These are phyloP conservation scores for Aspergillus unguis DNA, from an alignment of 2,329 filamentous ascomycete genomes.

Conservation along the genomic window DNA sequence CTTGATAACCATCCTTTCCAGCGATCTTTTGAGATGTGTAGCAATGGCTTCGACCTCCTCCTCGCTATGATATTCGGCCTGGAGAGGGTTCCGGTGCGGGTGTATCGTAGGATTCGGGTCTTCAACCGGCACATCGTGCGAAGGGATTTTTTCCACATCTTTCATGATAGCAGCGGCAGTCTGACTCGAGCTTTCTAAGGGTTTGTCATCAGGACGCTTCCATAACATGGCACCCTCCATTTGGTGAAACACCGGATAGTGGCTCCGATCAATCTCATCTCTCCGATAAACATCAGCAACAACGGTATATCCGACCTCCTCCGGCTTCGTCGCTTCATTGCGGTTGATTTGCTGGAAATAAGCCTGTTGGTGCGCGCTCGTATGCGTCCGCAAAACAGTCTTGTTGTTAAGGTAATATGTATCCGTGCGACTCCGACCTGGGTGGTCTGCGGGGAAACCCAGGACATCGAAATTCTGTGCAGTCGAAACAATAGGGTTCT, in stretches of 20 bases:
- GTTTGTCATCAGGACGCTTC: slow-evolving; percentile 57
- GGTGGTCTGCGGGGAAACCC: slow-evolving; percentile 82
- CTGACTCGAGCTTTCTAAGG: slow-evolving; percentile 37
- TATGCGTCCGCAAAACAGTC: slow-evolving; percentile 87
- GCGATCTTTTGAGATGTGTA: slow-evolving; percentile 79
- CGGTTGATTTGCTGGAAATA: slow-evolving; percentile 65
- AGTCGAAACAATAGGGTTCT: slow-evolving; percentile 80
- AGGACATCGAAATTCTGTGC: slow-evolving; percentile 95
- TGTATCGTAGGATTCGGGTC: slow-evolving; percentile 79
- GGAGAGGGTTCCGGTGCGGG: slow-evolving; percentile 76
- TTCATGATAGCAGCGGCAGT: slow-evolving; percentile 61
- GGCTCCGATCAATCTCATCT: slow-evolving; percentile 89
- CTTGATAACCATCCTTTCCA: slow-evolving; percentile 86
- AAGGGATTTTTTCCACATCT: slow-evolving; percentile 69
- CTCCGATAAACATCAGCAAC: slow-evolving; percentile 92
- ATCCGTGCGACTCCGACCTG: slow-evolving; percentile 80
- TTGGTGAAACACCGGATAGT: slow-evolving; percentile 97
- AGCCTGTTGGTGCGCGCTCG: slow-evolving; percentile 87
- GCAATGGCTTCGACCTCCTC: slow-evolving; percentile 80
- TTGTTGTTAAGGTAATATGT: slow-evolving; percentile 90
- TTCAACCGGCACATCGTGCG: slow-evolving; percentile 72
- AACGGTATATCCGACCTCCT: slow-evolving; percentile 74
- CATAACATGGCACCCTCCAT: slow-evolving; percentile 95
- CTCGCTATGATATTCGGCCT: slow-evolving; percentile 64
- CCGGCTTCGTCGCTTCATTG: slow-evolving; percentile 33